Base-by-base conservation (phyloP, 257 asterid genomes). In the Plantago major region DNA sequence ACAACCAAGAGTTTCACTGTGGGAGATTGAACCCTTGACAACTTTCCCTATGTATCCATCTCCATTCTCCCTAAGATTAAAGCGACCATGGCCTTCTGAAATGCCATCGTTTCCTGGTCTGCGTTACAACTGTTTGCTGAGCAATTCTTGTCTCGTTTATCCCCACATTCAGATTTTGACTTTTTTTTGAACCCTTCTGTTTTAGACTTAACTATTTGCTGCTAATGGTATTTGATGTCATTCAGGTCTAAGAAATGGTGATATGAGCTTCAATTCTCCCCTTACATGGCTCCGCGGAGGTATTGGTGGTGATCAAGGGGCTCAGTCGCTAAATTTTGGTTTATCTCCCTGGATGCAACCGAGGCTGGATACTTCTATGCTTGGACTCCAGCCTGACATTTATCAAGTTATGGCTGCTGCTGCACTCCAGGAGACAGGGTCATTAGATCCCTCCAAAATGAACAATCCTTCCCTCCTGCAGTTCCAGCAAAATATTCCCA, bases 11-110 rank as follows among this genome's bases (percentile, higher is more conserved):
- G 97, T 87, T 67, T 90, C 97, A 33, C 65, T 90, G 72, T 90
- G 97, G 97, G 97, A 87, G 67, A 83, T 90, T 28, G 97, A 90
- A 62, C 95, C 95, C 33, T 72, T 90, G 43, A 83, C 96, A 12
- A 90, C 97, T 43, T 90, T 84, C 62, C 97, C 96, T 9, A 87
- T 87, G 96, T 87, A 90, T 71, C 96, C 96, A 0, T 87, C 96
- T 60, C 95, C 95, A 30, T 90, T 83, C 76, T 83, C 96, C 64
- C 89, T 87, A 69, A 80, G 97, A 76, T 61, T 87, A 75, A 90
- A 90, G 72, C 79, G 97, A 46, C 96, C 96, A 5, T 90, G 96
- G 97, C 92, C 95, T 19, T 69, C 96, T 42, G 96, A 89, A 66
- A 26, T 84, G 51, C 94, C 90, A 42, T 69, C 94, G 55, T 83